phyloP scores from a whole-genome alignment of 1,139 yeast genomes.

The Protomyces arabidopsidicola region DNA sequence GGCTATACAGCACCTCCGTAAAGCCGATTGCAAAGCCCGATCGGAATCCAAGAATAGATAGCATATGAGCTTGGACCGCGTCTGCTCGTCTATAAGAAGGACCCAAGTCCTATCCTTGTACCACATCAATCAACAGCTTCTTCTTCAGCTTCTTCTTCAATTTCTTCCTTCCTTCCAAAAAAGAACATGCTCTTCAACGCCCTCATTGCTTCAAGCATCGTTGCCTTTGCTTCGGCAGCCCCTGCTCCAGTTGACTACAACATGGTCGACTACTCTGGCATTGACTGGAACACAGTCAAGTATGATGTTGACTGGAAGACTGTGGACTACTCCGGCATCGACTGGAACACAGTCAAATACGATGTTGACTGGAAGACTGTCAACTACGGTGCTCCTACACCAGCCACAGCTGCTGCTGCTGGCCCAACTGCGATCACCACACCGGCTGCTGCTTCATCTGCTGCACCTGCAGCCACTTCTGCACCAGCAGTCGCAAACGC shows the following conservation, averaged over 20 bases:
- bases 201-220: background rate
- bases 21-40: no score
- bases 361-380: background rate
- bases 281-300: conserved; percentile 4
- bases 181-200: background rate
- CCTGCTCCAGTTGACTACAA: conserved; percentile 15
- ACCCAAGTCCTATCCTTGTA: no score
- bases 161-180: background rate
- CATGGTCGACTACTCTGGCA: conserved; percentile 8
- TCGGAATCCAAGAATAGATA: no score
- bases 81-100: no score
- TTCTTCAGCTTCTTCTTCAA: background rate
- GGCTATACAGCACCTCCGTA: no score
- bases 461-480: conserved; percentile 4
- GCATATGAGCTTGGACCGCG: no score
- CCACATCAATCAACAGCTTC: background rate
- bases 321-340: conserved; percentile 2
- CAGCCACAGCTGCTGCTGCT: background rate
- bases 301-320: background rate
- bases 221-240: background rate
- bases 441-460: no score
- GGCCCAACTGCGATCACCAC: background rate
- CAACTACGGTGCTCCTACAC: background rate
- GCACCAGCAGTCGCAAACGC: background rate
- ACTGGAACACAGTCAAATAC: background rate